Conservation (phyloP, 1,284 basidiomycete species). For the Trichosporon faecale region DNA sequence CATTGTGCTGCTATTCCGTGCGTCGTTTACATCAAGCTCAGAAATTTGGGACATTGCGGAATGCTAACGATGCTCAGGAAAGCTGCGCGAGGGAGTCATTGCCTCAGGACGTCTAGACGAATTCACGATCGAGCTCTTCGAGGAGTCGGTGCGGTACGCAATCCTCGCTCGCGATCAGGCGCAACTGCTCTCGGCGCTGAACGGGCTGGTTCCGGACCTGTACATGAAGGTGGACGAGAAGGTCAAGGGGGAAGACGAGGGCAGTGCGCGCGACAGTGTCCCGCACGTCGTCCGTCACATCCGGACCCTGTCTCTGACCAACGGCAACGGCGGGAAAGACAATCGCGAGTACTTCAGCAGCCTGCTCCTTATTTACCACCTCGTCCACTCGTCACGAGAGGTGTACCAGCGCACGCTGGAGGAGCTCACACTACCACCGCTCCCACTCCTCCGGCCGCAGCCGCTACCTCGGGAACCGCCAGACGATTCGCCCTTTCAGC, state of each 20-base stretch:
- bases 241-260: not conserved
- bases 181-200: slow-evolving; percentile 43
- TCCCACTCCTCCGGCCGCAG: not conserved
- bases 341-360: slow-evolving; percentile 33
- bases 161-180: slow-evolving; percentile 41
- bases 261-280: not conserved
- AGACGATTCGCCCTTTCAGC: not conserved
- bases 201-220: slow-evolving; percentile 45
- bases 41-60: not conserved
- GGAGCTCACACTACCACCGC: slow-evolving; percentile 10
- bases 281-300: not conserved
- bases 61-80: slow-evolving; percentile 30
- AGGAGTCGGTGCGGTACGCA: slow-evolving; percentile 41
- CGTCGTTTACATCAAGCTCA: slow-evolving; percentile 26
- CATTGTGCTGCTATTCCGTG: slow-evolving; percentile 46
- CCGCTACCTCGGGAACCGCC: not conserved
- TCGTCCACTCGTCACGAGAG: slow-evolving; percentile 27
- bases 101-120: slow-evolving; percentile 43
- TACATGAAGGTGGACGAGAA: slow-evolving; percentile 31
- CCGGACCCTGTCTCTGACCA: not conserved
- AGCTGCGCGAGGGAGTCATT: slow-evolving; percentile 50
- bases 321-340: slow-evolving; percentile 5
- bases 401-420: slow-evolving; percentile 11
- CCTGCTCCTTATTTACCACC: slow-evolving; percentile 39
- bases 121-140: slow-evolving; percentile 49